These are phyloP conservation scores for Mycosarcoma mackinlayi DNA, from an alignment of 1,284 basidiomycete species.

Conservation along the genomic window DNA sequence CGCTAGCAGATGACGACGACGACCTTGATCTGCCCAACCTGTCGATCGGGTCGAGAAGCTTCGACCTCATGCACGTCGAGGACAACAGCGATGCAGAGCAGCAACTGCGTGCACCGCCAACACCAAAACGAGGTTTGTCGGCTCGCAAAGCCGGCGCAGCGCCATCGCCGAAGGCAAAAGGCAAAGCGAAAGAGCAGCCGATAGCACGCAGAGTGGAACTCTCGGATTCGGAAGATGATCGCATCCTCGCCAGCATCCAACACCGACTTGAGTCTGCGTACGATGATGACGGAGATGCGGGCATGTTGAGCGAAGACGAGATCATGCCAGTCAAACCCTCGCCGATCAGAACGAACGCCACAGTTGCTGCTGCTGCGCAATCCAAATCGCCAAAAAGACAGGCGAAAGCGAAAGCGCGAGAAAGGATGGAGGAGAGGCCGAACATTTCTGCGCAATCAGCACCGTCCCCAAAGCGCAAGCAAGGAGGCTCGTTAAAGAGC, in stretches of 20 bases:
- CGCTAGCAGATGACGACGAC: conserved; percentile 67
- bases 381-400: conserved; percentile 12
- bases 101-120: background rate
- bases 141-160: conserved; percentile 17
- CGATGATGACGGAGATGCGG: conserved; percentile 6
- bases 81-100: conserved; percentile 55
- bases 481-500: background rate
- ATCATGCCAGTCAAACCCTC: conserved; percentile 13
- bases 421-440: conserved; percentile 6
- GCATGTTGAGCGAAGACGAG: conserved; percentile 15
- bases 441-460: conserved; percentile 7
- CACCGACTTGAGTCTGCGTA: conserved; percentile 17
- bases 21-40: conserved; percentile 37
- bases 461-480: conserved; percentile 22
- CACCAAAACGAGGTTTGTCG: conserved; percentile 21
- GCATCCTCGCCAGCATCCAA: conserved; percentile 14
- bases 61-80: conserved; percentile 53
- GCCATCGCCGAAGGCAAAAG: conserved; percentile 4
- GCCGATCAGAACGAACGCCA: background rate
- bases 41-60: conserved; percentile 51
- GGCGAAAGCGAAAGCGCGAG: conserved; percentile 1
- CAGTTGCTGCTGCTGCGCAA: conserved; percentile 1
- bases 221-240: conserved; percentile 41
- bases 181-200: conserved; percentile 21
- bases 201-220: conserved; percentile 13